Conservation (phyloP, 495 filamentous ascomycete species). For the Hypoxylon lienhwacheense region DNA sequence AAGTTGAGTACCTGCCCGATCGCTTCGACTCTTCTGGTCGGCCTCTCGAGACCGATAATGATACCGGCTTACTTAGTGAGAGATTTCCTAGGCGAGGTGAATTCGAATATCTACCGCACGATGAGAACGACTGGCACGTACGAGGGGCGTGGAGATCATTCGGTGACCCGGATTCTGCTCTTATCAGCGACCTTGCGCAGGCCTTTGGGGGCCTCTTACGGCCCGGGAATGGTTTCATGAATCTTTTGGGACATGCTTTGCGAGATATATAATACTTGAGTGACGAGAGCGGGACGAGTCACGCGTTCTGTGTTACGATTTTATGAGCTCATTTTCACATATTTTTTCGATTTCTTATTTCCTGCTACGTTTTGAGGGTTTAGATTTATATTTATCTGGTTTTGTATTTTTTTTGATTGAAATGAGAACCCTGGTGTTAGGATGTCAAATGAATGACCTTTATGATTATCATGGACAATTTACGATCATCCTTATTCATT, state of each 20-base stretch:
- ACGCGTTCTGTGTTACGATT: neutral
- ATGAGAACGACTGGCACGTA: slow-evolving; percentile 21
- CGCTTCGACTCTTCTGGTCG: slow-evolving; percentile 66
- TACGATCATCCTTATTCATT: too few relatives aligned
- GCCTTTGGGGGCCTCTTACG: slow-evolving; percentile 17
- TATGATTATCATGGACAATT: too few relatives aligned
- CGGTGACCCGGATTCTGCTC: slow-evolving; percentile 22
- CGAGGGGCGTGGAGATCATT: slow-evolving; percentile 25
- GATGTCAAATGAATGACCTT: too few relatives aligned
- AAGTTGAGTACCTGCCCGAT: slow-evolving; percentile 58
- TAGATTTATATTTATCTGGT: neutral
- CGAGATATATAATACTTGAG: slow-evolving; percentile 13
- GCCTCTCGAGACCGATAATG: slow-evolving; percentile 39
- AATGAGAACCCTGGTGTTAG: too few relatives aligned
- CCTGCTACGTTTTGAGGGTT: neutral
- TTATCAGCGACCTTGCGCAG: slow-evolving; percentile 17
- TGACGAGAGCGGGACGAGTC: neutral
- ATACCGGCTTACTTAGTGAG: neutral
- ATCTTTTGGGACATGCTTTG: slow-evolving; percentile 11
- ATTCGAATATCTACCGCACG: slow-evolving; percentile 25
- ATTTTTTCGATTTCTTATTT: neutral
- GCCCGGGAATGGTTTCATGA: slow-evolving; percentile 5
- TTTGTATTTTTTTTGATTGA: slow-evolving; percentile 1
- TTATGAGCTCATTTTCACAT: neutral
- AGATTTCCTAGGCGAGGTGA: slow-evolving; percentile 16